Conservation (phyloP, 164 flowering plant species). For the Echeveria elegans region DNA sequence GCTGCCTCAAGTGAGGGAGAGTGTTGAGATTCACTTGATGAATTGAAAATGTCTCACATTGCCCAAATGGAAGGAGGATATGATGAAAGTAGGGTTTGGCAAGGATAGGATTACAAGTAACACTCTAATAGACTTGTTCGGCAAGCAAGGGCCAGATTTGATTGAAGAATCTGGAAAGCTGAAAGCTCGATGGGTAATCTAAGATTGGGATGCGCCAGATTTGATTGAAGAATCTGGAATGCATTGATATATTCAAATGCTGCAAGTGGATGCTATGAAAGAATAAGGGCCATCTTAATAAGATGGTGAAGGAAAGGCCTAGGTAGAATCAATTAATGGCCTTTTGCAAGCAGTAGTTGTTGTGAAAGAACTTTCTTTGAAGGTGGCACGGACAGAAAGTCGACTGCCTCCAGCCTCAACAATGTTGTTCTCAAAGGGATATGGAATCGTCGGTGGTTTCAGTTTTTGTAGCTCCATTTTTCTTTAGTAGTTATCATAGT, state of each 20-base stretch:
- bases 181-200: constrained; percentile 63
- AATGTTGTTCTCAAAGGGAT: too few relatives aligned
- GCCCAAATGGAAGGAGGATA: too few relatives aligned
- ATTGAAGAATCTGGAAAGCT: constrained; percentile 76
- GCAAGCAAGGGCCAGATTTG: constrained; percentile 67
- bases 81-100: constrained; percentile 65
- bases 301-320: constrained; percentile 91
- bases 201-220: constrained; percentile 25
- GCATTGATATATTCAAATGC: constrained; percentile 84
- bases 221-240: constrained; percentile 81
- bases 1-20: too few relatives aligned
- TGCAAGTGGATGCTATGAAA: constrained; percentile 77
- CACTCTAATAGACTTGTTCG: constrained; percentile 90
- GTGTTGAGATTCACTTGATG: too few relatives aligned
- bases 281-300: constrained; percentile 84
- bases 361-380: constrained; percentile 76
- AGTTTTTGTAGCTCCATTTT: too few relatives aligned
- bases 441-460: too few relatives aligned
- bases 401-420: too few relatives aligned
- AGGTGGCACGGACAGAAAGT: too few relatives aligned
- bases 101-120: constrained; percentile 91
- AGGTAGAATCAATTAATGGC: constrained; percentile 67
- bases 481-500: too few relatives aligned
- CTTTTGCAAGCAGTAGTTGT: constrained; percentile 80
- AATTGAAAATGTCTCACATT: too few relatives aligned